Evolutionary conservation across 257 asterid species (phyloP).

Genomic region (Solanum lycopersicoides): DNA sequence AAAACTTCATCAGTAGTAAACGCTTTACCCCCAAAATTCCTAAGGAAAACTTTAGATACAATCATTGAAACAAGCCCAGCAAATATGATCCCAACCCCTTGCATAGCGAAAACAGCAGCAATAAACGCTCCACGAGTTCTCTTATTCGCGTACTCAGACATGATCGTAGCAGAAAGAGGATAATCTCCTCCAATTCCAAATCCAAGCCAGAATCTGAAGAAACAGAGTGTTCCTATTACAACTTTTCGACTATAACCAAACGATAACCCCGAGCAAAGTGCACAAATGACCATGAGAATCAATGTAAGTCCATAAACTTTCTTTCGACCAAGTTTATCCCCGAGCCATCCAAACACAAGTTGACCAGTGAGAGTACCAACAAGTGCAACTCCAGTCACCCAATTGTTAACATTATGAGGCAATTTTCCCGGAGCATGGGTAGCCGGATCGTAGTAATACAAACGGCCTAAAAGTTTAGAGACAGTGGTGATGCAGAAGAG

Average conservation of each 20-base stretch:
- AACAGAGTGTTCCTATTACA: slow-evolving; percentile 57
- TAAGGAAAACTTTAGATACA: slow-evolving; percentile 25
- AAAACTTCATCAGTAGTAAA: slow-evolving; percentile 10
- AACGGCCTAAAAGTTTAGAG: slow-evolving; percentile 35
- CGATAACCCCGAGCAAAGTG: slow-evolving; percentile 54
- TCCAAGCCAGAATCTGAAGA: slow-evolving; percentile 65
- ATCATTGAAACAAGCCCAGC: slow-evolving; percentile 34
- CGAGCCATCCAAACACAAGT: slow-evolving; percentile 73
- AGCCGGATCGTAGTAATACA: slow-evolving; percentile 29
- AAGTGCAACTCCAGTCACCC: slow-evolving; percentile 58
- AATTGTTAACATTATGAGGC: slow-evolving; percentile 30
- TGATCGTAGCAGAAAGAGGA: slow-evolving; percentile 66
- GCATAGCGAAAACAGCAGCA: slow-evolving; percentile 71
- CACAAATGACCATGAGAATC: slow-evolving; percentile 39
- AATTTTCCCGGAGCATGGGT: slow-evolving; percentile 30
- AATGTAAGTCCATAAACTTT: slow-evolving; percentile 57
- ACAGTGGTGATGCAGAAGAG: slow-evolving; percentile 40
- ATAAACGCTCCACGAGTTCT: slow-evolving; percentile 60
- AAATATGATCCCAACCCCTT: slow-evolving; percentile 51
- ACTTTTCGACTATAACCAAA: slow-evolving; percentile 29
- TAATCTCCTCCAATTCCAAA: slow-evolving; percentile 76
- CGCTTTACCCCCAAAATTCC: slow-evolving; percentile 19
- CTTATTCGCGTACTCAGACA: slow-evolving; percentile 63
- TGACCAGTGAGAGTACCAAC: slow-evolving; percentile 58
- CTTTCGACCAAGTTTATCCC: slow-evolving; percentile 62